phyloP scores from a whole-genome alignment of 2,329 filamentous ascomycete genomes.

The Mariannaea sp. region DNA sequence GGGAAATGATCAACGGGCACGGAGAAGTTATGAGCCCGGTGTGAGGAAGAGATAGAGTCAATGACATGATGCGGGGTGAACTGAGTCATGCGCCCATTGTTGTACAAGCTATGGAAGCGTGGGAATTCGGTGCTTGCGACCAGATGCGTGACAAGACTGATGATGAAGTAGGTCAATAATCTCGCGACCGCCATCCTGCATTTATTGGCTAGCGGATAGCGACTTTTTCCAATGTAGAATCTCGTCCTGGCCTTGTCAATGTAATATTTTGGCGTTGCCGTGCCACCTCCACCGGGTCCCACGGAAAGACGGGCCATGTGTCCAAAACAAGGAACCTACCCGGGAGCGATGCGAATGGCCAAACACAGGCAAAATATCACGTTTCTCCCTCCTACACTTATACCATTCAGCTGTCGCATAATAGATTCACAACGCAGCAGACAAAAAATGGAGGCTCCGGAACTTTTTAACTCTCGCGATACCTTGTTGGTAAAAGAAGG shows the following conservation, averaged over 20 bases:
- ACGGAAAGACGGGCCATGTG: too few relatives aligned
- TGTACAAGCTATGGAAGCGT: conserved; percentile 5
- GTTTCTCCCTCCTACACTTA: too few relatives aligned
- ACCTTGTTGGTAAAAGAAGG: too few relatives aligned
- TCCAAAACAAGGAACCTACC: neutral
- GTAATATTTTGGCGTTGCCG: conserved; percentile 4
- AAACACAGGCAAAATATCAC: neutral
- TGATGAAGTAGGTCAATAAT: conserved; percentile 2
- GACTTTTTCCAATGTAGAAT: too few relatives aligned
- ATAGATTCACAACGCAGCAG: too few relatives aligned
- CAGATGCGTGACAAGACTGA: conserved; percentile 3
- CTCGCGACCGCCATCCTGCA: neutral
- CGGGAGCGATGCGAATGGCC: neutral
- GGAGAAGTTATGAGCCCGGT: conserved; percentile 38
- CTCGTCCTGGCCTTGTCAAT: too few relatives aligned
- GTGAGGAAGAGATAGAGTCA: neutral
- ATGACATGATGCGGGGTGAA: too few relatives aligned
- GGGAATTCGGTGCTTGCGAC: conserved; percentile 9
- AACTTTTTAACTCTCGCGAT: too few relatives aligned
- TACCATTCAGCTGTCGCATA: too few relatives aligned
- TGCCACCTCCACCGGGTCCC: neutral
- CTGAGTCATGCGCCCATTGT: too few relatives aligned
- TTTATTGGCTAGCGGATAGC: neutral
- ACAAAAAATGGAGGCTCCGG: too few relatives aligned
- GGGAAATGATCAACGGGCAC: conserved; percentile 80